phyloP scores from a whole-genome alignment of 1,284 basidiomycete species.

The Ceratobasidium sp. region DNA sequence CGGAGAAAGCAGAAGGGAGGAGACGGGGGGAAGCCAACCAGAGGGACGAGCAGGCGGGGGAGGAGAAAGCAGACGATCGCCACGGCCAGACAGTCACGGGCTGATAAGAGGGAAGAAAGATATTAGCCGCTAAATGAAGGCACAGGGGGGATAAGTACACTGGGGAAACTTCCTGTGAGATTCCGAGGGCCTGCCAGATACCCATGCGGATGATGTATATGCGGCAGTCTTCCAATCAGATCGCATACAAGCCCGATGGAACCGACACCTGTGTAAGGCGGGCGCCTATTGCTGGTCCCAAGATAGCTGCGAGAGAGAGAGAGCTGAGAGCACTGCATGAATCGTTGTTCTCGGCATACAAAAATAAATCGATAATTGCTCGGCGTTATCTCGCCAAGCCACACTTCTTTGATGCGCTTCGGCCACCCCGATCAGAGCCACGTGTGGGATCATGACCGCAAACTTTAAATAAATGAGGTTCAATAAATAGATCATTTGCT shows the following conservation, averaged over 20 bases:
- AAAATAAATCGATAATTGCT: conserved; percentile 5
- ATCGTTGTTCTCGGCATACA: background rate
- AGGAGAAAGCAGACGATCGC: background rate
- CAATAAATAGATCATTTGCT: too few relatives aligned
- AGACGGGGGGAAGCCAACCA: background rate
- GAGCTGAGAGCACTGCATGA: background rate
- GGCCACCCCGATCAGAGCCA: too few relatives aligned
- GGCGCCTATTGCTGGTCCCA: background rate
- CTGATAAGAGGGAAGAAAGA: conserved; percentile 14
- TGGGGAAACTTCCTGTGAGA: too few relatives aligned
- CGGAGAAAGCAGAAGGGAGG: too few relatives aligned
- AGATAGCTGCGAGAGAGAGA: background rate
- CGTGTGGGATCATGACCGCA: too few relatives aligned
- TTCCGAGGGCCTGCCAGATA: too few relatives aligned
- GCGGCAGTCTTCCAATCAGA: background rate
- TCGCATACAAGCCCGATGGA: background rate
- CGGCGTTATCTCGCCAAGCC: conserved; percentile 17
- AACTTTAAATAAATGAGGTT: too few relatives aligned
- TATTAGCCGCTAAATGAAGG: background rate
- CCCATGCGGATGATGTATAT: background rate
- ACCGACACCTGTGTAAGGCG: background rate
- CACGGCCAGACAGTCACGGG: background rate
- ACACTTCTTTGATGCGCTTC: background rate
- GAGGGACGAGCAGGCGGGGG: background rate
- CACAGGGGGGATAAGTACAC: too few relatives aligned